Evolutionary conservation across 2,329 filamentous ascomycete genomes (phyloP), one percentile per base, ranked within the genome.

Genomic region (Exophiala spinifera): DNA sequence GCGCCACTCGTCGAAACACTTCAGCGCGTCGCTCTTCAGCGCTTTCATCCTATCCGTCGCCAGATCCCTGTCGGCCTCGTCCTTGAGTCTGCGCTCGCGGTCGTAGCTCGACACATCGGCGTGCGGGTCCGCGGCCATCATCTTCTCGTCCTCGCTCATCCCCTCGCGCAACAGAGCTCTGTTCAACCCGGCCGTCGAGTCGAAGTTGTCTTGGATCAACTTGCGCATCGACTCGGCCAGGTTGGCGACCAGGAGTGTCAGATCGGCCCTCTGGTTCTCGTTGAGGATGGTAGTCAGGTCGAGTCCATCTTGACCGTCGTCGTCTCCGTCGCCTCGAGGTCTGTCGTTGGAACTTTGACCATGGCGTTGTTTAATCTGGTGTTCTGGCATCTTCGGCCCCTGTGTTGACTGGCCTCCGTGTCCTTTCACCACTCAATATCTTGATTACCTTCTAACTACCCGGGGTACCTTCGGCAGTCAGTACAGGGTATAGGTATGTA

Each of bases 1-100:
- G 64, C 89, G 82, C 92, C 92, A 97, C 60, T 89, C 86, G 54
- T 87, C 84, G 67, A 92, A 95, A 66, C 86, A 84, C 5, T 78
- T 73, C 4, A 95, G 68, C 1, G 85, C 80, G 50, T 87, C 84
- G 59, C 81, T 83, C 73, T 85, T 91, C 63, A 91, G 71, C 63
- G 63, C 67, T 56, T 67, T 59, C 53, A 64, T 47, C 55, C 63
- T 61, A 34, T 53, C 55, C 31, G 56, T 57, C 6, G 53, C 53
- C 17, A 67, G 52, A 40, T 67, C 66, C 55, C 65, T 65, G 49
- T 63, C 55, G 45, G 39, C 77, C 76, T 64, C 75, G 71, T 62
- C 60, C 45, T 65, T 63, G 20, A 65, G 42, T 45, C 64, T 65
- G 23, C 56, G 59, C 46, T 69, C 61, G 33, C 65, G 60, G 46